These are phyloP conservation scores for Ustilago shanxiensis DNA, from an alignment of 1,284 basidiomycete species.

Conservation along the genomic window DNA sequence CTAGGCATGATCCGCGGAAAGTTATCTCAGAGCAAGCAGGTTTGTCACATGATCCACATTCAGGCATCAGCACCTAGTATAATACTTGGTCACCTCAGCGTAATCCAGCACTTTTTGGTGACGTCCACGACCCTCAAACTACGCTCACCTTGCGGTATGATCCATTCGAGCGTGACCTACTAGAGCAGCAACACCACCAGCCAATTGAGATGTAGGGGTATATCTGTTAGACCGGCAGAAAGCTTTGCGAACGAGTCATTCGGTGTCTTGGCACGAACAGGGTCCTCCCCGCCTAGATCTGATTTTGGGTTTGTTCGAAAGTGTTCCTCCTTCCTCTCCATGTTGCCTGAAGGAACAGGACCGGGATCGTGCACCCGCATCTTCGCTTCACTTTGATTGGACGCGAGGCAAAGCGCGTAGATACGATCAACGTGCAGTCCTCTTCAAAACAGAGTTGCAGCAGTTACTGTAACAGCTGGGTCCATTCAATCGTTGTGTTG, in stretches of 20 bases:
- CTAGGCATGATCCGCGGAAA: neutral
- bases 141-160: too few relatives aligned
- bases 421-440: neutral
- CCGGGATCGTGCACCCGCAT: conserved; percentile 4
- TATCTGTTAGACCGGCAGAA: conserved; percentile 15
- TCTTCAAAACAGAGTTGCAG: neutral
- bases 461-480: neutral
- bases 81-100: too few relatives aligned
- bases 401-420: conserved; percentile 15
- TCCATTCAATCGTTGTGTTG: neutral
- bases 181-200: too few relatives aligned
- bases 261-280: neutral
- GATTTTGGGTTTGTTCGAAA: conserved; percentile 8
- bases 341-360: neutral
- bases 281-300: neutral
- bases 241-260: too few relatives aligned
- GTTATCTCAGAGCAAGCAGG: neutral
- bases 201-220: too few relatives aligned
- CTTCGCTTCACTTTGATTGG: conserved; percentile 25
- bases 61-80: too few relatives aligned
- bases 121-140: too few relatives aligned
- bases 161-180: too few relatives aligned
- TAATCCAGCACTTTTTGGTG: too few relatives aligned
- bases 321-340: neutral
- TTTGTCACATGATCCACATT: too few relatives aligned